A percentile compares a stretch with the other conserved stretches of the same genome.
phyloP scores from a whole-genome alignment of 345 rosid species.

The Lumnitzera racemosa region DNA sequence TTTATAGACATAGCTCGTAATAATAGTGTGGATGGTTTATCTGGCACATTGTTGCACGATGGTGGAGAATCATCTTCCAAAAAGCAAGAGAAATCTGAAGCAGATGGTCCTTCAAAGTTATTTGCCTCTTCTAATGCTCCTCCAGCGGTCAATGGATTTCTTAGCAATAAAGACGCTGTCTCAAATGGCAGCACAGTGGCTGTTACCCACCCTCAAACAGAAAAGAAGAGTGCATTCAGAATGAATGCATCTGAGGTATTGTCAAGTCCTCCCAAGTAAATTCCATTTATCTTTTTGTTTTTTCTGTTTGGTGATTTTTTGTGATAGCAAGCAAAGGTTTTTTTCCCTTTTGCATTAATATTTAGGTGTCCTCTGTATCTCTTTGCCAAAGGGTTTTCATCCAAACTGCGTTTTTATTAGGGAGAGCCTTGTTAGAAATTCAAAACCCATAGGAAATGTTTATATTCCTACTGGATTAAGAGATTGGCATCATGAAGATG shows the following conservation, averaged over 20 bases:
- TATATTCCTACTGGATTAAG: too few relatives aligned
- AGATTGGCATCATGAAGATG: too few relatives aligned
- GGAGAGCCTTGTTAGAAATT: too few relatives aligned
- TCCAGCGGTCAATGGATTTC: constrained; percentile 25
- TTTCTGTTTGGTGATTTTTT: background rate
- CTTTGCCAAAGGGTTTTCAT: background rate
- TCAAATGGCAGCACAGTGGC: constrained; percentile 22
- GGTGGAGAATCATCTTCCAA: constrained; percentile 20
- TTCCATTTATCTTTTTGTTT: background rate
- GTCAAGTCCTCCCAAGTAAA: background rate
- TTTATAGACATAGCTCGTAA: constrained; percentile 35
- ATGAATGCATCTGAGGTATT: constrained; percentile 84
- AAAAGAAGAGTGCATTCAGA: constrained; percentile 49
- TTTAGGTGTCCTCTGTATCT: background rate
- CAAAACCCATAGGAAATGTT: too few relatives aligned
- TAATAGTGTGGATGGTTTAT: constrained; percentile 20
- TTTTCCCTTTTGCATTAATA: background rate
- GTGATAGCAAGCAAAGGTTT: background rate
- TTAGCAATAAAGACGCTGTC: constrained; percentile 18
- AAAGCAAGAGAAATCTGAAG: constrained; percentile 32
- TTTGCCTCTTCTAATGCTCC: constrained; percentile 21
- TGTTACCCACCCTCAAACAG: constrained; percentile 19
- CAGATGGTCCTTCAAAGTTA: constrained; percentile 24
- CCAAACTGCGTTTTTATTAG: too few relatives aligned
- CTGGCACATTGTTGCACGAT: constrained; percentile 13